A percentile compares a stretch with the other conserved stretches of the same genome.
Conservation (phyloP, 2,329 filamentous ascomycete genomes). For the Gnomoniopsis smithogilvyi region DNA sequence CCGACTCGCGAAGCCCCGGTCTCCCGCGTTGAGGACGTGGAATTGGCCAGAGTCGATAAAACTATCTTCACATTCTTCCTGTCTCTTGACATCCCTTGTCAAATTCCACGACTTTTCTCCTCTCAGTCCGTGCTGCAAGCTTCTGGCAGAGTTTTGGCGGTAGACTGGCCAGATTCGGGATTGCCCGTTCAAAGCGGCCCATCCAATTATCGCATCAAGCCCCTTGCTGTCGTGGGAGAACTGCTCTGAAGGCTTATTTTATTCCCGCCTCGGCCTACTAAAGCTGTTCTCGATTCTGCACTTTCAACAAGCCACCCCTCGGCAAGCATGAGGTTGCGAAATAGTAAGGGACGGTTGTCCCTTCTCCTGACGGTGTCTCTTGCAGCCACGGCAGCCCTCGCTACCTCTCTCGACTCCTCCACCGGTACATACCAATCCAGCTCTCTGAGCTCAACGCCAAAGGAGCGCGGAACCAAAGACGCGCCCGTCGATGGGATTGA, state of each 20-base stretch:
- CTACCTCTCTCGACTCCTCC: constrained; percentile 17
- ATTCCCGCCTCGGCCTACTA: background rate
- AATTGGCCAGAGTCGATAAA: background rate
- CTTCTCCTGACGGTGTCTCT: constrained; percentile 58
- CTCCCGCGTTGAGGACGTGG: background rate
- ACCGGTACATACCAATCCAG: constrained; percentile 17
- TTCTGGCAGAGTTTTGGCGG: background rate
- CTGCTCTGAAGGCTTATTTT: background rate
- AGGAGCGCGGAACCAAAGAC: constrained; percentile 59
- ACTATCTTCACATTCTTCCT: background rate
- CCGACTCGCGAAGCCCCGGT: background rate
- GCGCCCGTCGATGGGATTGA: constrained; percentile 90
- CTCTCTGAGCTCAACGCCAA: constrained; percentile 21
- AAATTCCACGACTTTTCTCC: background rate
- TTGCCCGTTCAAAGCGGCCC: background rate
- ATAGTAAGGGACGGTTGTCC: constrained; percentile 50
- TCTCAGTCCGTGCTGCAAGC: background rate
- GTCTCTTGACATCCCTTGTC: background rate
- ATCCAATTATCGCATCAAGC: background rate
- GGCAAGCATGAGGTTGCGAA: constrained; percentile 56
- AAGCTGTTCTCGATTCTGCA: background rate
- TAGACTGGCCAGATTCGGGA: background rate
- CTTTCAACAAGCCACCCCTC: background rate
- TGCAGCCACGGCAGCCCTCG: constrained; percentile 40
- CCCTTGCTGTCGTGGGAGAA: background rate